Evolutionary conservation across 768 basidiomycete genomes (phyloP).

Genomic region (Solioccasus polychromus): DNA sequence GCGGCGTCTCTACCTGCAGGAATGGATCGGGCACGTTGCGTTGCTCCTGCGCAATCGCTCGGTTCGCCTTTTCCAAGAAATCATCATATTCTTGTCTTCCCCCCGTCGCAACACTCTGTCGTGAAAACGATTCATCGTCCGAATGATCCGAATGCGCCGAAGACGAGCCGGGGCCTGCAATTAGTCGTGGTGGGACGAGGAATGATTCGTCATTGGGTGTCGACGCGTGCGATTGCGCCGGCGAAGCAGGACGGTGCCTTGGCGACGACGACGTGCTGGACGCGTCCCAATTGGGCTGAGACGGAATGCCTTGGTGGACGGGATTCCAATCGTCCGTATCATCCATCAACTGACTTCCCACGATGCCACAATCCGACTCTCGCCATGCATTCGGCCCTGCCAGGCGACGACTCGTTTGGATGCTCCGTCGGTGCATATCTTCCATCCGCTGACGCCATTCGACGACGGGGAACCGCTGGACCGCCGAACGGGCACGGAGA

Average conservation of each 20-base stretch:
- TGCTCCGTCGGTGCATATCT: slow-evolving; percentile 89
- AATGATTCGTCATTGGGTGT: slow-evolving; percentile 43
- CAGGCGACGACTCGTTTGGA: slow-evolving; percentile 60
- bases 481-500: slow-evolving; percentile 87
- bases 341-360: slow-evolving; percentile 43
- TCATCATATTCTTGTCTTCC: slow-evolving; percentile 55
- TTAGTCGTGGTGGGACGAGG: slow-evolving; percentile 33
- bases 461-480: slow-evolving; percentile 96
- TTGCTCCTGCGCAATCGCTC: slow-evolving; percentile 77
- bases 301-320: slow-evolving; percentile 56
- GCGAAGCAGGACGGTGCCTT: slow-evolving; percentile 48
- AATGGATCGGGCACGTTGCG: slow-evolving; percentile 83
- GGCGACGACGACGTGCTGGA: slow-evolving; percentile 47
- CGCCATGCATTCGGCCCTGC: slow-evolving; percentile 80
- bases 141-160: slow-evolving; percentile 51
- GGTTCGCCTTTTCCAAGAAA: slow-evolving; percentile 86
- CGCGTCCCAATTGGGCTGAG: slow-evolving; percentile 75
- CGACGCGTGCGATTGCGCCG: slow-evolving; percentile 61
- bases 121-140: slow-evolving; percentile 57
- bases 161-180: slow-evolving; percentile 28
- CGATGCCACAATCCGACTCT: slow-evolving; percentile 59
- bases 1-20: slow-evolving; percentile 59
- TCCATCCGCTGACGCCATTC: slow-evolving; percentile 97
- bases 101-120: slow-evolving; percentile 28
- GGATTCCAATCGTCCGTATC: slow-evolving; percentile 84